Base-by-base conservation (phyloP, 495 filamentous ascomycete species). In the Hypoxylon rickii region DNA sequence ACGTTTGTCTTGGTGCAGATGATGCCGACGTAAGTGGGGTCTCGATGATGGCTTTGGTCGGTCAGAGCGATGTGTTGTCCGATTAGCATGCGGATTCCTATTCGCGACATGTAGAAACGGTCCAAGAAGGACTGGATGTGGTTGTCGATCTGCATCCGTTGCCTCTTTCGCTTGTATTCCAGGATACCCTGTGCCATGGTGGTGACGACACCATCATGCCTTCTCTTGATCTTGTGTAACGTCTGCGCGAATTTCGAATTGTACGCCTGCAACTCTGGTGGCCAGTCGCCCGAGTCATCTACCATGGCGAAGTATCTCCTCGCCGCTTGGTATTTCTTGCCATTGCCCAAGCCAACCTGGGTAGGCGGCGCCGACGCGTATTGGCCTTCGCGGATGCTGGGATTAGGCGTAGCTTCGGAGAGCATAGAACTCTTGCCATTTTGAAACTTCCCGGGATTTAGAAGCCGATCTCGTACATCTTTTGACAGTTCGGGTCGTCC, bases 71-170 rank as follows among this genome's bases (percentile, higher is more conserved):
- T 94, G 73, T 98, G 94, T 70, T 98, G 94, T 22, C 94, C 94
- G 47, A 98, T 96, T 11, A 98, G 83, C 94, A 98, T 98, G 55
- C 94, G 89, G 47, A 98, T 98, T 58, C 94, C 94, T 58, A 98
- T 98, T n/a, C 94, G 91, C 26, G 91, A 96, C 94, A 98, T 98
- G 77, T 98, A 98, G 69, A 98, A 98, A 43, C 94, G 89, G 74
- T 98, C 94, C 49, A 98, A 85, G 75, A 98, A 98, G 43, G 87
- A 83, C 68, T 98, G 94, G 43, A 98, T 96, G 46, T 90, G 94
- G 49, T 90, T 86, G 74, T 97, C 94, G 67, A 98, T 98, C 69
- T 97, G 95, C 88, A 97, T 93, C 36, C 94, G 84, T 77, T 98
- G 94, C 49, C 90, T 85, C 66, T 87, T 94, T 36, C 94, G 89